phyloP scores from a whole-genome alignment of 176 grass and related monocot genomes.

The Oryza nivara region DNA sequence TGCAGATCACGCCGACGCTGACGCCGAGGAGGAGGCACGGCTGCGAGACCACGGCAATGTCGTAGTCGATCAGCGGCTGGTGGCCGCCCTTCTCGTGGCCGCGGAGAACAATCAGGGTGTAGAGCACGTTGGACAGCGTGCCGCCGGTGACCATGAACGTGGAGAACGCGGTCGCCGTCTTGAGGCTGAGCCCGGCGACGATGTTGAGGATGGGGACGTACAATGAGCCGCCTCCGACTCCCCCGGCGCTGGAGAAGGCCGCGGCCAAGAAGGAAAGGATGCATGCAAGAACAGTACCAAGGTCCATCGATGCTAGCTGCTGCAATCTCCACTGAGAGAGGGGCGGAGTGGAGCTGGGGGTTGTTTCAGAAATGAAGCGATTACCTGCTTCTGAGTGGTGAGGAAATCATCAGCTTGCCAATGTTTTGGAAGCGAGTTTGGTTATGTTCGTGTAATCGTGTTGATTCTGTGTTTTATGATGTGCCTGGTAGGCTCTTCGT shows the following conservation, averaged over 20 bases:
- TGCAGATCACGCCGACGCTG: conserved; percentile 49
- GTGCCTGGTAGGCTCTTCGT: background rate
- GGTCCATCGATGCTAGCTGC: background rate
- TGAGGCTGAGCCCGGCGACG: conserved; percentile 32
- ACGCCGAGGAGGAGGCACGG: conserved; percentile 48
- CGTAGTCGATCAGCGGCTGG: conserved; percentile 39
- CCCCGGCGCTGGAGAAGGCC: conserved; percentile 46
- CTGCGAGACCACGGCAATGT: conserved; percentile 44
- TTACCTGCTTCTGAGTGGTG: background rate
- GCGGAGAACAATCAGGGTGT: conserved; percentile 37
- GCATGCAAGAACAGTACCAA: conserved; percentile 6
- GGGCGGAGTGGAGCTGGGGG: background rate
- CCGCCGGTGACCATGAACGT: conserved; percentile 57
- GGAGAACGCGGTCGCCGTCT: conserved; percentile 42
- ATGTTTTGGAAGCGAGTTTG: background rate
- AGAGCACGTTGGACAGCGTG: conserved; percentile 45
- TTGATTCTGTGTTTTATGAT: conserved; percentile 6
- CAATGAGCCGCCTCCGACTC: conserved; percentile 43
- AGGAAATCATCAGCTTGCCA: conserved; percentile 17
- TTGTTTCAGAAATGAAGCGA: background rate
- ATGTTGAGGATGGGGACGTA: conserved; percentile 51
- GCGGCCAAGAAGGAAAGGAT: conserved; percentile 51
- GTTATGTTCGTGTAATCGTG: background rate
- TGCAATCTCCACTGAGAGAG: conserved; percentile 4
- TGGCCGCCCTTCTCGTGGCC: background rate